phyloP scores from a whole-genome alignment of 805 yeast genomes.

The Metschnikowia santaceciliae region DNA sequence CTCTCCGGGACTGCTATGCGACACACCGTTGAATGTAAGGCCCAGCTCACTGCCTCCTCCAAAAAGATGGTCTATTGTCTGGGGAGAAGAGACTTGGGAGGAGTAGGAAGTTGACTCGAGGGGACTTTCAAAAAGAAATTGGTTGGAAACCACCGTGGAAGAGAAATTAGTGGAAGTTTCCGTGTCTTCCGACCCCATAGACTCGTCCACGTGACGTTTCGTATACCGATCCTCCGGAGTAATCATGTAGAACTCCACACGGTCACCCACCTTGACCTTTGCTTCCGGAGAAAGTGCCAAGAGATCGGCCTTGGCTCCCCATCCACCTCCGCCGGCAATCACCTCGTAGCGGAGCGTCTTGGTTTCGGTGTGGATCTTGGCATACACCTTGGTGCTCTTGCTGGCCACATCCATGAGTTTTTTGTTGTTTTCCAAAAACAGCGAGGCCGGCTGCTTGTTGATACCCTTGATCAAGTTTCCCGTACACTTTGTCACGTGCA shows the following conservation, averaged over 20 bases:
- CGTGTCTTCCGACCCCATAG: not conserved
- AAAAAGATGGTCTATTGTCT: conserved; percentile 13
- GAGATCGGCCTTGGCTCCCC: conserved; percentile 67
- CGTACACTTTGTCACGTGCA: conserved; percentile 45
- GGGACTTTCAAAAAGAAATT: conserved; percentile 28
- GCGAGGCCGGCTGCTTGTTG: conserved; percentile 54
- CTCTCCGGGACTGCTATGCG: conserved; percentile 17
- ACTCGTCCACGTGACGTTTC: no score
- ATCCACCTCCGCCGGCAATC: conserved; percentile 72
- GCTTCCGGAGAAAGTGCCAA: conserved; percentile 64
- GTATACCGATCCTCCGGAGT: conserved; percentile 30
- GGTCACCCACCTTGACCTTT: conserved; percentile 40
- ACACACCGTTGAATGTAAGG: conserved; percentile 11
- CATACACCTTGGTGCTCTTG: conserved; percentile 43
- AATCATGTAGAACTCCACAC: conserved; percentile 44
- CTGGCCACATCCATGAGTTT: conserved; percentile 36
- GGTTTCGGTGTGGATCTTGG: conserved; percentile 22
- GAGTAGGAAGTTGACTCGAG: conserved; percentile 27
- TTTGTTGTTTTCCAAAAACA: conserved; percentile 45
- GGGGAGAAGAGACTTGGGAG: conserved; percentile 1
- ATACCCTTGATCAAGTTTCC: conserved; percentile 60
- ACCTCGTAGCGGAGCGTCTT: conserved; percentile 41
- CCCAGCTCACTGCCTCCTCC: conserved; percentile 19
- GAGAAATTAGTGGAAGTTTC: not conserved
- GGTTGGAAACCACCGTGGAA: conserved; percentile 9